Evolutionary conservation across 257 asterid genomes (phyloP).

Genomic region (Cordia subcordata): DNA sequence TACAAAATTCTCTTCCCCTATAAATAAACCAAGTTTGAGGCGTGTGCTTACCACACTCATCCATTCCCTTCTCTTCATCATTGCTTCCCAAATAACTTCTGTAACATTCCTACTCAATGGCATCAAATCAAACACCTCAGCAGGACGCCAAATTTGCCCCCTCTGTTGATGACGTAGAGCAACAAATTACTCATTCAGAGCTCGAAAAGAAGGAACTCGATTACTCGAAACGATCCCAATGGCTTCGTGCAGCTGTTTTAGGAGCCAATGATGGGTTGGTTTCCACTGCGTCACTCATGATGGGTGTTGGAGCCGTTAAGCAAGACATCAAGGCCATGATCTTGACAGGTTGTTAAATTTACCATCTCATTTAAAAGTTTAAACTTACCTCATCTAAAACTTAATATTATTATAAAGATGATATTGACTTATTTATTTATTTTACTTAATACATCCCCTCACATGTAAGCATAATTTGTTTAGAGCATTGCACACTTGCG

Average conservation of each 20-base stretch:
- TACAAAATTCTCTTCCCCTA: conserved; percentile 19
- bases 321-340: conserved; percentile 76
- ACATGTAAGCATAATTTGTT: too few species aligned
- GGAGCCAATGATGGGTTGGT: conserved; percentile 87
- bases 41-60: conserved; percentile 50
- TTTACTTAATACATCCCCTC: too few species aligned
- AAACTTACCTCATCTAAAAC: too few species aligned
- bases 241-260: conserved; percentile 87
- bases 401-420: too few species aligned
- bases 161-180: conserved; percentile 23
- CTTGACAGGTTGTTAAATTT: too few species aligned
- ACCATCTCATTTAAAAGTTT: too few species aligned
- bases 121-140: conserved; percentile 35
- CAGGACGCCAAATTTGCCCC: conserved; percentile 26
- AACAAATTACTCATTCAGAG: conserved; percentile 16
- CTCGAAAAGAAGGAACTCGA: conserved; percentile 34
- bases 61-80: conserved; percentile 3
- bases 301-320: conserved; percentile 83
- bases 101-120: conserved; percentile 14
- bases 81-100: background rate
- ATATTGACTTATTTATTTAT: too few species aligned
- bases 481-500: too few species aligned
- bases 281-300: conserved; percentile 73
- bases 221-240: conserved; percentile 71
- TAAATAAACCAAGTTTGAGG: conserved; percentile 32